These are phyloP conservation scores for Backusella circina DNA, from an alignment of 192 early-diverging fungal species.

Conservation along the genomic window DNA sequence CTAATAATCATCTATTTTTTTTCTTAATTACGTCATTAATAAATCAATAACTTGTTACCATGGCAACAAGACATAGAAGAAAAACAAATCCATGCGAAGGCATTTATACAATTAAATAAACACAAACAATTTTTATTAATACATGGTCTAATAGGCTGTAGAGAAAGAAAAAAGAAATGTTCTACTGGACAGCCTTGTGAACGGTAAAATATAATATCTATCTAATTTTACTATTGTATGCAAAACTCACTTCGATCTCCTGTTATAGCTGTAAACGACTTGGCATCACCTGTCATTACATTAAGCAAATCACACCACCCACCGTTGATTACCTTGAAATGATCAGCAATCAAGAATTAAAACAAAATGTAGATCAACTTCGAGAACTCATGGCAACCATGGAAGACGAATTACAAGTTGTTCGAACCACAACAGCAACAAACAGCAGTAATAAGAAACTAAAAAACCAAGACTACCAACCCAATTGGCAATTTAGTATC, in stretches of 20 bases:
- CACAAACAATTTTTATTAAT: too few relatives aligned
- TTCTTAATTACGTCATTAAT: background rate
- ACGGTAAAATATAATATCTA: background rate
- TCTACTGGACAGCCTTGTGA: background rate
- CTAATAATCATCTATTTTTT: background rate
- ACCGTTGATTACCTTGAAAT: background rate
- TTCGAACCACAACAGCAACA: background rate
- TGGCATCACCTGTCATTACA: constrained; percentile 8
- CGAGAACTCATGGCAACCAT: background rate
- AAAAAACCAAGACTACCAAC: background rate
- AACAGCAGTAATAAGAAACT: background rate
- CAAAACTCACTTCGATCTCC: background rate
- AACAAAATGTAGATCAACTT: background rate
- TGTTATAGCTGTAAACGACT: constrained; percentile 4
- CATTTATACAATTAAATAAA: background rate
- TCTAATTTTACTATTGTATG: background rate
- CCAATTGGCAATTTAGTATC: background rate
- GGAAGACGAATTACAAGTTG: constrained; percentile 3
- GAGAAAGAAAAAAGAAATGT: constrained; percentile 21
- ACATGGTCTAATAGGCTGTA: too few relatives aligned
- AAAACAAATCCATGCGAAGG: constrained; percentile 16
- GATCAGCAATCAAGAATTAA: constrained; percentile 1
- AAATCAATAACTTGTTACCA: background rate
- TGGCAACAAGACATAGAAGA: background rate
- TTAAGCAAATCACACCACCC: background rate